Evolutionary conservation across 2,329 filamentous ascomycete species (phyloP), one percentile per base, ranked within the genome.

Genomic region (Coniochaeta sp.): DNA sequence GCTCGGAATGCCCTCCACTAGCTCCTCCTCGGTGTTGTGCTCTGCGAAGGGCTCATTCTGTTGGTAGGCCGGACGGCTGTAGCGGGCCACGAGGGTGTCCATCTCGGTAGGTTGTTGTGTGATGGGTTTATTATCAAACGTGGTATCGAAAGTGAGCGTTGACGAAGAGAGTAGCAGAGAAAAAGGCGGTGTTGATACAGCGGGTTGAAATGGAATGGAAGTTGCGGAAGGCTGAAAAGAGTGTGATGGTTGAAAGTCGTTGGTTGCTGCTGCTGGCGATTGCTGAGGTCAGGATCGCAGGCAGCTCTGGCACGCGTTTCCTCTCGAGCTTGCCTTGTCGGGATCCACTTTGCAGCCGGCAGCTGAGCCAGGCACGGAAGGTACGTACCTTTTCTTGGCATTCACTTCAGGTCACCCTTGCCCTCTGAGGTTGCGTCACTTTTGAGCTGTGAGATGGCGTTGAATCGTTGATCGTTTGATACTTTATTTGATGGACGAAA

Each of bases 41-140:
- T 86, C 79, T 50, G 79, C 76, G 65, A 85, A 83, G 63, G 81
- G 79, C 71, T 95, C 88, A 63, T 87, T 80, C 61, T 81, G 75
- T 67, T 86, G 78, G 70, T 83, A 83, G 55, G 85, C 78, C 63
- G 91, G 84, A 63, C 86, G 85, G 74, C 87, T 89, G 81, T 97
- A 97, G 71, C 86, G 88, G 61, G 91, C 85, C 63, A 99, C 90
- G 68, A 99, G 84, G 63, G 89, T 82, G 72, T 99, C 90, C 94
- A 99, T 99, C 51, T 63, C 67, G 63, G 50, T n/a, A n/a, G n/a
- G n/a, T n/a, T n/a, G n/a, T n/a, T n/a, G 48, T 52, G 59, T 57
- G 26, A 31, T 47, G 28, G 38, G 12, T 13, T 8, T 18, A 14
- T 28, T 51, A 54, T 46, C 14, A 20, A 24, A 32, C 26, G n/a